Conservation (phyloP, 2,329 filamentous ascomycete genomes). For the Colletotrichum lentis region DNA sequence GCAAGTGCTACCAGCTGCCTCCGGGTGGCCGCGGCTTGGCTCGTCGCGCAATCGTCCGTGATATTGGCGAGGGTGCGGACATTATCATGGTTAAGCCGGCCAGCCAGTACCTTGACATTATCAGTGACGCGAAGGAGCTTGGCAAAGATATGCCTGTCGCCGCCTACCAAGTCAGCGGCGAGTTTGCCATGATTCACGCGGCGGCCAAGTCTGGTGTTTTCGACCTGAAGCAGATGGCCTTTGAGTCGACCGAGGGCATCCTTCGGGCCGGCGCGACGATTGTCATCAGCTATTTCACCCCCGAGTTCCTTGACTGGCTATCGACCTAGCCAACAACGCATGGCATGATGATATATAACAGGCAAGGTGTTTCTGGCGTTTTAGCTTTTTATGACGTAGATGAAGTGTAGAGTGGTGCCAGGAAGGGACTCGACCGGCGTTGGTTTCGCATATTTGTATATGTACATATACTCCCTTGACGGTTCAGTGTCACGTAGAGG, state of each 20-base stretch:
- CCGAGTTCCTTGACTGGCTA: conserved; percentile 76
- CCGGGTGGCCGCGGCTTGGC: conserved; percentile 91
- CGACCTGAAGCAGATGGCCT: conserved; percentile 91
- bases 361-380: conserved; percentile 33
- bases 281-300: conserved; percentile 92
- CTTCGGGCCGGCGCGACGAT: conserved; percentile 92
- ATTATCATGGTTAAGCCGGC: conserved; percentile 99
- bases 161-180: conserved; percentile 95
- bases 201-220: conserved; percentile 96
- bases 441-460: conserved; percentile 9
- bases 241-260: conserved; percentile 93
- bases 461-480: conserved; percentile 12
- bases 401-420: not conserved
- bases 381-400: conserved; percentile 4
- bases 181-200: conserved; percentile 98
- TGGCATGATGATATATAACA: conserved; percentile 14
- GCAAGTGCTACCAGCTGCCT: conserved; percentile 95
- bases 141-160: conserved; percentile 91
- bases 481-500: conserved; percentile 23
- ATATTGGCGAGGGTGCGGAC: conserved; percentile 93
- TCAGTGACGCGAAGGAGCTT: conserved; percentile 94
- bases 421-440: conserved; percentile 21
- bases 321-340: conserved; percentile 51
- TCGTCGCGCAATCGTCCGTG: conserved; percentile 85
- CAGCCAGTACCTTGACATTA: conserved; percentile 94